These are phyloP conservation scores for Paxillus involutus DNA, from an alignment of 768 basidiomycete genomes.

Conservation along the genomic window DNA sequence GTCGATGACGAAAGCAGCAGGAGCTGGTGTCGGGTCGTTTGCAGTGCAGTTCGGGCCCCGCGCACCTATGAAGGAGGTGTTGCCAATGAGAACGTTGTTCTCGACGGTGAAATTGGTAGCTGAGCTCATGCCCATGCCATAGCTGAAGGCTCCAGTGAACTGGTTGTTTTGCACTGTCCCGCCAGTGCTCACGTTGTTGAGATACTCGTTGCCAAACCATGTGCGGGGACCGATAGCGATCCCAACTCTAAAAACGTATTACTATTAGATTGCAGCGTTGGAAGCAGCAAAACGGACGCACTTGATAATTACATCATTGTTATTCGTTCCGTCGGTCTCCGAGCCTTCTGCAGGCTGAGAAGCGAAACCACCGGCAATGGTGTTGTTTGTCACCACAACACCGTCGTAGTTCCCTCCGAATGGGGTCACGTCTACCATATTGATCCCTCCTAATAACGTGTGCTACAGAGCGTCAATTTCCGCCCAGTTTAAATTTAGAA, in stretches of 20 bases:
- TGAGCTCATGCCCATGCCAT: slow-evolving; percentile 66
- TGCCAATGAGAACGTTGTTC: slow-evolving; percentile 60
- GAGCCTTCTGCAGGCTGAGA: slow-evolving; percentile 40
- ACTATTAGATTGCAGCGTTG: slow-evolving; percentile 5
- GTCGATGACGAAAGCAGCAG: slow-evolving; percentile 62
- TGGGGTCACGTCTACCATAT: slow-evolving; percentile 72
- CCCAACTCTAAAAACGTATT: slow-evolving; percentile 50
- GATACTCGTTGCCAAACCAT: slow-evolving; percentile 66
- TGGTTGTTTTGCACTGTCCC: slow-evolving; percentile 58
- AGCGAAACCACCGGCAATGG: slow-evolving; percentile 68
- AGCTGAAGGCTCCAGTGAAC: slow-evolving; percentile 69
- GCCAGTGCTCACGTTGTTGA: slow-evolving; percentile 52
- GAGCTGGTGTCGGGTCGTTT: slow-evolving; percentile 47
- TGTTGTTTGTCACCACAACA: slow-evolving; percentile 66
- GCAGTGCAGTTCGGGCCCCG: slow-evolving; percentile 64
- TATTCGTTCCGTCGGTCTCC: slow-evolving; percentile 54
- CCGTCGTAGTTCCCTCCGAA: slow-evolving; percentile 65
- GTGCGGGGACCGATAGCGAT: slow-evolving; percentile 76
- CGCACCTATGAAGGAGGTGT: slow-evolving; percentile 74
- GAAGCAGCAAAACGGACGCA: slow-evolving; percentile 31
- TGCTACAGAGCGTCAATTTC: slow-evolving; percentile 37
- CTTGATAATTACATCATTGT: slow-evolving; percentile 69
- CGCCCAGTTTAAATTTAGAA: not conserved
- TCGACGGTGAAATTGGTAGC: slow-evolving; percentile 66
- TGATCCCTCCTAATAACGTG: slow-evolving; percentile 74